These are phyloP conservation scores for Cordyceps militaris DNA, from an alignment of 2,329 filamentous ascomycete genomes.

Conservation along the genomic window DNA sequence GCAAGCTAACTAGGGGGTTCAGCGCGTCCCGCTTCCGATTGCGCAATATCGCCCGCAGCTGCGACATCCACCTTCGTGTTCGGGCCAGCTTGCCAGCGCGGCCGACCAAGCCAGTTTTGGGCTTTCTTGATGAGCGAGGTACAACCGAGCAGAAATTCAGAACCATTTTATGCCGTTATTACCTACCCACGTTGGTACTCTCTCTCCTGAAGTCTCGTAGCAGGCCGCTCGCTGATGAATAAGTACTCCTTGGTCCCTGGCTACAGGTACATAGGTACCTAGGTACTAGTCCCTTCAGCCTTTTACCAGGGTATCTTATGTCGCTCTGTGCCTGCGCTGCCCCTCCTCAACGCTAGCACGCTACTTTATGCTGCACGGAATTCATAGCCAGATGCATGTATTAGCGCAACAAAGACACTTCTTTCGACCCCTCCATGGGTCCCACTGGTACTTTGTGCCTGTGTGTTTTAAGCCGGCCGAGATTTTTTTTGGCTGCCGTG, in stretches of 20 bases:
- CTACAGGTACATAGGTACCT: too few relatives aligned
- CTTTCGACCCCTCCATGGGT: slow-evolving; percentile 7
- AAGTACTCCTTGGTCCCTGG: too few relatives aligned
- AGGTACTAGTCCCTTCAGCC: too few relatives aligned
- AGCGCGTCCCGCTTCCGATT: slow-evolving; percentile 3
- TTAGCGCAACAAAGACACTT: not conserved
- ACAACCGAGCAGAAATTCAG: too few relatives aligned
- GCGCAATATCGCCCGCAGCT: slow-evolving; percentile 9
- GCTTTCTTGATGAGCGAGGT: not conserved
- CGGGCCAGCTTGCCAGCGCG: not conserved
- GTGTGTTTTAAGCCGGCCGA: slow-evolving; percentile 2
- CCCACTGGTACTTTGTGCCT: slow-evolving; percentile 2
- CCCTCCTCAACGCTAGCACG: slow-evolving; percentile 1
- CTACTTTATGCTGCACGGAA: not conserved
- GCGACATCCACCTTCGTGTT: slow-evolving; percentile 9
- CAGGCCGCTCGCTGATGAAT: too few relatives aligned
- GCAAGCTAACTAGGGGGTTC: not conserved
- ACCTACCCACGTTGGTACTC: too few relatives aligned
- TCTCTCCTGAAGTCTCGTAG: too few relatives aligned
- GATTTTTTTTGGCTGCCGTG: slow-evolving; percentile 3
- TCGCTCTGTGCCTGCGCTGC: not conserved
- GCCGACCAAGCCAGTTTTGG: not conserved
- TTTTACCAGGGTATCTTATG: too few relatives aligned
- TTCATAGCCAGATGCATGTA: not conserved
- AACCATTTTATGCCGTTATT: too few relatives aligned